phyloP scores from a whole-genome alignment of 1,284 basidiomycete genomes.

The Microbotryomycetes sp. region DNA sequence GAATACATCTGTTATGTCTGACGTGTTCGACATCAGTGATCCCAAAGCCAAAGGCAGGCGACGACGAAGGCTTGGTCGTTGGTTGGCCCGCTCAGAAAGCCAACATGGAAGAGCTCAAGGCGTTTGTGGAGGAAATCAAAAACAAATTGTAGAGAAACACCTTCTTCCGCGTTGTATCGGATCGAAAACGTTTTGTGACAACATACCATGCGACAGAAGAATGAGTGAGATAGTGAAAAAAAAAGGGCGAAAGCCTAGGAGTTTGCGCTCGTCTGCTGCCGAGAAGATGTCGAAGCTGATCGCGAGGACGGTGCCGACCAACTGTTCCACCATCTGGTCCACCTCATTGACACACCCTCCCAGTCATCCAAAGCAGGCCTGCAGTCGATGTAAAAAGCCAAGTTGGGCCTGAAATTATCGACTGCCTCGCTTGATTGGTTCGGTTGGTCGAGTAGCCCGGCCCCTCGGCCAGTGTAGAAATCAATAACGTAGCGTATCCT shows the following conservation, averaged over 20 bases:
- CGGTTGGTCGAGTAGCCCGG: slow-evolving; percentile 34
- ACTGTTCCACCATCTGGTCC: slow-evolving; percentile 14
- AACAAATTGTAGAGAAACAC: slow-evolving; percentile 17
- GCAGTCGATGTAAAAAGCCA: slow-evolving; percentile 85
- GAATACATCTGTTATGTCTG: not conserved
- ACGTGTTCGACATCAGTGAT: slow-evolving; percentile 38
- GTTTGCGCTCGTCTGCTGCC: too few species aligned
- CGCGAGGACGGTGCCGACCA: not conserved
- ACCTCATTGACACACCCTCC: slow-evolving; percentile 71
- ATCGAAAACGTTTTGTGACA: not conserved
- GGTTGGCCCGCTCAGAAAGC: slow-evolving; percentile 44
- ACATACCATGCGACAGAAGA: too few species aligned
- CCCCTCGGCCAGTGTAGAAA: slow-evolving; percentile 84
- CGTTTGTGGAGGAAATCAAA: slow-evolving; percentile 33
- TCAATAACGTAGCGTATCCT: slow-evolving; percentile 93
- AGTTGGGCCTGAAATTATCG: slow-evolving; percentile 22
- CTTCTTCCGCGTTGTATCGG: too few species aligned
- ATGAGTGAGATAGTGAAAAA: too few species aligned
- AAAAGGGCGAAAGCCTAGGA: too few species aligned
- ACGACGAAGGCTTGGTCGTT: slow-evolving; percentile 43
- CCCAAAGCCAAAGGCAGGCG: slow-evolving; percentile 41
- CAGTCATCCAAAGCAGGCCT: slow-evolving; percentile 85
- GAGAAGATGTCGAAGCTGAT: not conserved
- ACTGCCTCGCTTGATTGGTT: not conserved
- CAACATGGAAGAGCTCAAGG: slow-evolving; percentile 42